Conservation (phyloP, 495 filamentous ascomycete genomes). For the Penicillium roqueforti region DNA sequence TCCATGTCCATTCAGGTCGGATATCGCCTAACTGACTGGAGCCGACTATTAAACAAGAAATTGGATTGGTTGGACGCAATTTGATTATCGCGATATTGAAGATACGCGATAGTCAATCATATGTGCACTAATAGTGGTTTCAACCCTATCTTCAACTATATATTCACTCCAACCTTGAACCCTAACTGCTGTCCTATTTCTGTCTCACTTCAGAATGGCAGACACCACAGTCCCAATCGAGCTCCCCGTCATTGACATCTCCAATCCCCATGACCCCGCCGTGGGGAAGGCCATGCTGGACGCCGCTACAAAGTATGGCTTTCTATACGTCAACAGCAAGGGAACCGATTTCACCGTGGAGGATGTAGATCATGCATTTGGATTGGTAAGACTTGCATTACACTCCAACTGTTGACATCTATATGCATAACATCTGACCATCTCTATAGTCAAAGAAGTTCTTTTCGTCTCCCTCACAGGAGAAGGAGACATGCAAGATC, state of each 20-base stretch:
- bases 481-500: slow-evolving; percentile 73
- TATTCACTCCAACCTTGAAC: neutral
- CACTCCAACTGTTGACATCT: neutral
- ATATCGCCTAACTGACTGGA: slow-evolving; percentile 14
- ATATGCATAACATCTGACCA: slow-evolving; percentile 3
- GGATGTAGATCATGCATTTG: slow-evolving; percentile 70
- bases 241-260: slow-evolving; percentile 82
- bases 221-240: slow-evolving; percentile 39
- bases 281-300: slow-evolving; percentile 70
- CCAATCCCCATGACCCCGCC: slow-evolving; percentile 45
- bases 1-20: slow-evolving; percentile 5
- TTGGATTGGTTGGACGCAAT: neutral
- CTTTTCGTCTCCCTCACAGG: slow-evolving; percentile 64
- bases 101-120: slow-evolving; percentile 17
- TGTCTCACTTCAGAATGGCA: slow-evolving; percentile 32
- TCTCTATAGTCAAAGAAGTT: slow-evolving; percentile 64
- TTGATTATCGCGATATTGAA: slow-evolving; percentile 9
- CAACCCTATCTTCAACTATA: neutral
- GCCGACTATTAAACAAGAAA: neutral
- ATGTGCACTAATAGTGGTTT: neutral
- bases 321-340: slow-evolving; percentile 78
- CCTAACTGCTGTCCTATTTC: neutral
- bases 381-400: slow-evolving; percentile 51
- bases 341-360: slow-evolving; percentile 60
- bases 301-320: slow-evolving; percentile 77